These are phyloP conservation scores for Clathrus columnatus DNA, from an alignment of 768 basidiomycete species.

Conservation along the genomic window DNA sequence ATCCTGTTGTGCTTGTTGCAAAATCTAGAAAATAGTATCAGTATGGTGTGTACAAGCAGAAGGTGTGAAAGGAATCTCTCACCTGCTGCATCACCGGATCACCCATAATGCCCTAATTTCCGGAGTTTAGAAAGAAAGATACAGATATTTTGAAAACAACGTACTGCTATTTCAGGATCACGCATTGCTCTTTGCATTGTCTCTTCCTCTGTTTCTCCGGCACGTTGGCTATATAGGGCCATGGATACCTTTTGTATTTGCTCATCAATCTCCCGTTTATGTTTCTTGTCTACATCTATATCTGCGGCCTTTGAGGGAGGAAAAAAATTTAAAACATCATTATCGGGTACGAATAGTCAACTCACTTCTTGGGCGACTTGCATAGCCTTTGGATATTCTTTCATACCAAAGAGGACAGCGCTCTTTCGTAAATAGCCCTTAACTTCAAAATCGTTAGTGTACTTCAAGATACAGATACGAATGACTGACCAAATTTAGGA, in stretches of 20 bases:
- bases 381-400: slow-evolving; percentile 81
- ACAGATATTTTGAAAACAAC: slow-evolving; percentile 22
- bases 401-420: slow-evolving; percentile 79
- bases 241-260: slow-evolving; percentile 75
- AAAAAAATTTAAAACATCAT: not conserved
- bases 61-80: not conserved
- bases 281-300: slow-evolving; percentile 73
- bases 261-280: slow-evolving; percentile 72
- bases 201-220: slow-evolving; percentile 85
- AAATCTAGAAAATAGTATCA: slow-evolving; percentile 36
- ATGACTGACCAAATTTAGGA: slow-evolving; percentile 61
- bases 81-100: slow-evolving; percentile 86
- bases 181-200: slow-evolving; percentile 91
- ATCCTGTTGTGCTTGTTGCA: slow-evolving; percentile 88
- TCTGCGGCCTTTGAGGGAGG: slow-evolving; percentile 42
- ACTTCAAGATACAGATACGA: not conserved
- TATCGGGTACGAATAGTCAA: not conserved
- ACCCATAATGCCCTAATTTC: slow-evolving; percentile 62
- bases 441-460: slow-evolving; percentile 34
- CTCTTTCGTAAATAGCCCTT: slow-evolving; percentile 95
- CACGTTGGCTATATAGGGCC: slow-evolving; percentile 70
- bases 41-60: not conserved
- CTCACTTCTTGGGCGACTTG: slow-evolving; percentile 59
- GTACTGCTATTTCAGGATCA: slow-evolving; percentile 89
- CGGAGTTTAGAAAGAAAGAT: not conserved